These are phyloP conservation scores for Candida saitoana DNA, from an alignment of 805 yeast species.

Conservation along the genomic window DNA sequence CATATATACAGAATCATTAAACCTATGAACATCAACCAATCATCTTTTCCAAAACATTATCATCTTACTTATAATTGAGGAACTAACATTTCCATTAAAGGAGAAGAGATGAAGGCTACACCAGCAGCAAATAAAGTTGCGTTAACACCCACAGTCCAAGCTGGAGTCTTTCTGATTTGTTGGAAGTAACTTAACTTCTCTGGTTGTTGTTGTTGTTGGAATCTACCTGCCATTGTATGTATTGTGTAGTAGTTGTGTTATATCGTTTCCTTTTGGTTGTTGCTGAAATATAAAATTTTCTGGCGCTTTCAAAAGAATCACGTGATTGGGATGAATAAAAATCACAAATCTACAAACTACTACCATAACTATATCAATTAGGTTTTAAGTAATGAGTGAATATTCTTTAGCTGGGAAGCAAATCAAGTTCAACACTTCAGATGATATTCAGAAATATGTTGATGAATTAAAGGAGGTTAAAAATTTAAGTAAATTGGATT, in stretches of 20 bases:
- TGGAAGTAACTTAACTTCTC: conserved; percentile 36
- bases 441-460: conserved; percentile 69
- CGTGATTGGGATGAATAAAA: no score
- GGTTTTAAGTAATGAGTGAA: conserved; percentile 3
- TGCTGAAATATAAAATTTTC: neutral
- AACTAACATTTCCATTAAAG: conserved; percentile 76
- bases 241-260: neutral
- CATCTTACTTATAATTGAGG: conserved; percentile 51
- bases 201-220: conserved; percentile 13
- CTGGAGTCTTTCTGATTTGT: conserved; percentile 59
- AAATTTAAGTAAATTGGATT: conserved; percentile 56
- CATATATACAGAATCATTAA: conserved; percentile 5
- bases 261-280: neutral
- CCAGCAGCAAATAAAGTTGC: conserved; percentile 65
- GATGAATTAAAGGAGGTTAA: conserved; percentile 45
- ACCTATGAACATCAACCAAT: conserved; percentile 2
- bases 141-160: conserved; percentile 61
- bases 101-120: conserved; percentile 71
- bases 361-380: no score
- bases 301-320: neutral
- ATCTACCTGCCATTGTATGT: conserved; percentile 20
- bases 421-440: conserved; percentile 65
- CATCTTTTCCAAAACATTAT: neutral
- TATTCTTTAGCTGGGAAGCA: conserved; percentile 70
- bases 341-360: no score